phyloP scores from a whole-genome alignment of 352 stramenopile species.

The Pythium chondricola region DNA sequence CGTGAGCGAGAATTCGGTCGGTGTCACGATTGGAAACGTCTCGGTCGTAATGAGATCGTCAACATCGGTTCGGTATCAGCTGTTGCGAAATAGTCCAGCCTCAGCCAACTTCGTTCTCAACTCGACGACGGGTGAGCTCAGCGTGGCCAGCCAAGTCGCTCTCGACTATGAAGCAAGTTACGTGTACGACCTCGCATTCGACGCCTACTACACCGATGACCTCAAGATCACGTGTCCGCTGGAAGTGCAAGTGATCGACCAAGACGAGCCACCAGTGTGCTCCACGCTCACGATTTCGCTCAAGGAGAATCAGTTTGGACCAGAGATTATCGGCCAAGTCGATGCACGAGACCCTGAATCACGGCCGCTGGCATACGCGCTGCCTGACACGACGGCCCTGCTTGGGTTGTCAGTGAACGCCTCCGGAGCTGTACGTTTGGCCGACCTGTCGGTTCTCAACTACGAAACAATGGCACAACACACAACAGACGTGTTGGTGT shows the following conservation, averaged over 20 bases:
- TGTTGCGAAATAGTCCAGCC: not conserved
- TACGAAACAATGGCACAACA: constrained; percentile 19
- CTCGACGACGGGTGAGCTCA: constrained; percentile 23
- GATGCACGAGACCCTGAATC: constrained; percentile 18
- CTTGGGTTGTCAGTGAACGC: constrained; percentile 3
- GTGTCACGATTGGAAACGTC: constrained; percentile 1
- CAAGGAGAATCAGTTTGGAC: constrained; percentile 25
- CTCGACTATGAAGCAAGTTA: constrained; percentile 36
- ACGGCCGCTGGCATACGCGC: constrained; percentile 3
- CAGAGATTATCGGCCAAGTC: constrained; percentile 11
- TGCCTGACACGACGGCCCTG: constrained; percentile 1
- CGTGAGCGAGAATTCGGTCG: constrained; percentile 13
- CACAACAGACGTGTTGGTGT: constrained; percentile 10
- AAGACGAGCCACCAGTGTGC: constrained; percentile 43
- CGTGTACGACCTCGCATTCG: constrained; percentile 27
- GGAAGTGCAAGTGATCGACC: constrained; percentile 31
- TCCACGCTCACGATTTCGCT: constrained; percentile 12
- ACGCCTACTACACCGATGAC: constrained; percentile 24
- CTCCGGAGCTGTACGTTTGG: constrained; percentile 13
- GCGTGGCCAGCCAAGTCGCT: constrained; percentile 17
- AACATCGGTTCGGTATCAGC: not conserved
- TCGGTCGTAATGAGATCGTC: not conserved
- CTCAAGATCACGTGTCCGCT: constrained; percentile 36
- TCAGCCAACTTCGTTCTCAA: constrained; percentile 28
- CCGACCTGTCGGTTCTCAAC: constrained; percentile 19